phyloP scores from a whole-genome alignment of 352 stramenopile species.

The Phytopythium litorale region DNA sequence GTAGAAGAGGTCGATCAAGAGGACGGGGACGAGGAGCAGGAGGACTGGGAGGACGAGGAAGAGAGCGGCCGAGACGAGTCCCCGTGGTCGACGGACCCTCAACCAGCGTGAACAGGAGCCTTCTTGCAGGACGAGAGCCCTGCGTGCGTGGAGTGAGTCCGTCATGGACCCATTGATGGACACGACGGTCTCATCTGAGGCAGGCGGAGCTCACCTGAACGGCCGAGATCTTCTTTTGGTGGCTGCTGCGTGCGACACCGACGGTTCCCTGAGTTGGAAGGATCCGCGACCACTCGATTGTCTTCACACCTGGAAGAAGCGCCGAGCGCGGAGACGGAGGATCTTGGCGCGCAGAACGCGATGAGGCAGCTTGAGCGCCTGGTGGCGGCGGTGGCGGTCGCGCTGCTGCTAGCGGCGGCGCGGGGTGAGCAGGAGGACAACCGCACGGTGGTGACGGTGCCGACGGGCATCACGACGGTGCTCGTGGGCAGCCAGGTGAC shows the following conservation, averaged over 20 bases:
- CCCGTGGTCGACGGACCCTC: background rate
- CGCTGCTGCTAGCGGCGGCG: slow-evolving; percentile 3
- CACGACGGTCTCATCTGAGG: background rate
- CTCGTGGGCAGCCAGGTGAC: slow-evolving; percentile 28
- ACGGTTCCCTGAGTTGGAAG: background rate
- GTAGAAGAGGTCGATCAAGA: background rate
- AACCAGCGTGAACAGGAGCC: background rate
- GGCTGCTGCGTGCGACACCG: background rate
- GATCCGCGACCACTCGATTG: background rate
- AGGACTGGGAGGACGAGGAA: background rate
- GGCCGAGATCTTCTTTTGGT: background rate
- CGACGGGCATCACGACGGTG: slow-evolving; percentile 46
- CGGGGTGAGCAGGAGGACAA: slow-evolving; percentile 8
- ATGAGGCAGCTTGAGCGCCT: background rate
- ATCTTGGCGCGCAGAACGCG: background rate
- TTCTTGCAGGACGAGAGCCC: background rate
- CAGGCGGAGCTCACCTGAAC: no score
- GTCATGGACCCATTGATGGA: background rate
- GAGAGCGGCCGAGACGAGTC: background rate
- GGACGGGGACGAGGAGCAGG: background rate
- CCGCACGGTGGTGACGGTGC: slow-evolving; percentile 40
- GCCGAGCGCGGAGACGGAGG: background rate
- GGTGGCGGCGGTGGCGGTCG: background rate
- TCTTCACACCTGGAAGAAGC: background rate
- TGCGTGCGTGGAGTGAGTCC: background rate